phyloP scores from a whole-genome alignment of 208 protist genomes.

The Vickermania spadyakhi region DNA sequence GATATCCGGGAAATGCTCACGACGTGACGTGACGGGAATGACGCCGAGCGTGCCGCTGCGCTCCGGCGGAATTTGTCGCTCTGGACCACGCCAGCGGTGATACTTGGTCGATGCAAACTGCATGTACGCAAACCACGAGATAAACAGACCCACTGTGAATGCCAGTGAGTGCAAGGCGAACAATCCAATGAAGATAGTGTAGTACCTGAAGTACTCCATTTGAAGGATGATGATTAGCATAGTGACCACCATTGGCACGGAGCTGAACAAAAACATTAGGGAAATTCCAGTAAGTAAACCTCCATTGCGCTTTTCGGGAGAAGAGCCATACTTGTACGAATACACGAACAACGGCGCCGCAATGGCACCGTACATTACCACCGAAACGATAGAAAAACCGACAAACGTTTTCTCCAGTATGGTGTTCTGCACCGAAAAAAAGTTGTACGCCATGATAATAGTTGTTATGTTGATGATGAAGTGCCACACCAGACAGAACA shows the following conservation, averaged over 20 bases:
- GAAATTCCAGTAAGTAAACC: constrained; percentile 34
- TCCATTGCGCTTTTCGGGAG: constrained; percentile 12
- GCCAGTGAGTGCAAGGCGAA: constrained; percentile 16
- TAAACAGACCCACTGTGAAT: constrained; percentile 18
- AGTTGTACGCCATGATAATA: constrained; percentile 36
- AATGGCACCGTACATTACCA: constrained; percentile 24
- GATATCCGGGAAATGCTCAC: not conserved
- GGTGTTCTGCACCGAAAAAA: constrained; percentile 14
- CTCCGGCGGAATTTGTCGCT: constrained; percentile 40
- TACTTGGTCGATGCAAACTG: constrained; percentile 16
- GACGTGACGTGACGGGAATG: constrained; percentile 8
- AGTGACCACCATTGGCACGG: constrained; percentile 49
- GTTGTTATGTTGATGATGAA: constrained; percentile 38
- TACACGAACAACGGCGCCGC: constrained; percentile 66
- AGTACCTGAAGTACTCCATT: constrained; percentile 27
- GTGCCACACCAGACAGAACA: constrained; percentile 58
- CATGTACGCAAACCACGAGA: constrained; percentile 70
- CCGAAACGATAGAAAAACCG: constrained; percentile 47
- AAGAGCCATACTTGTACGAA: constrained; percentile 74
- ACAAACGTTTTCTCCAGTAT: constrained; percentile 24
- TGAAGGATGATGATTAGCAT: constrained; percentile 25
- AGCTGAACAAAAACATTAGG: constrained; percentile 53
- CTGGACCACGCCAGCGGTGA: constrained; percentile 41
- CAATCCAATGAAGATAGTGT: constrained; percentile 41
- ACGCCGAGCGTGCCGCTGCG: constrained; percentile 14